Evolutionary conservation across 768 basidiomycete species (phyloP).

Genomic region (Termitomyces sp.): DNA sequence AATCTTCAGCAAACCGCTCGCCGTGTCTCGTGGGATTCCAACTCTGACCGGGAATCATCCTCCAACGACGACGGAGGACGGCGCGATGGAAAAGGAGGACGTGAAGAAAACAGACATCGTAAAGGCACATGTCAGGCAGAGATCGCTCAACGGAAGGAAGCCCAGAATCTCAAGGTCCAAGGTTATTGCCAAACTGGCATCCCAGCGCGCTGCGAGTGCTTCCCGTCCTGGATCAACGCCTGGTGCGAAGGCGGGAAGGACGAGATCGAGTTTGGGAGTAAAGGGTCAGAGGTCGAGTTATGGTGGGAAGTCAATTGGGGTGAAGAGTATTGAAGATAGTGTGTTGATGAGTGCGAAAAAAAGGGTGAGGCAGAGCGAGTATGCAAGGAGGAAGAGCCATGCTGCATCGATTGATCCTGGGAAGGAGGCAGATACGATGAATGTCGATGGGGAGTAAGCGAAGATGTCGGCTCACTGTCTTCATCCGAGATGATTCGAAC

Average conservation of each 20-base stretch:
- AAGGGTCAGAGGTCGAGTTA: constrained; percentile 34
- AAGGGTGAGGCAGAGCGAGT: constrained; percentile 72
- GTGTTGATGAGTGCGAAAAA: constrained; percentile 65
- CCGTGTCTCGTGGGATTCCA: constrained; percentile 31
- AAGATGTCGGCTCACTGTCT: too few relatives aligned
- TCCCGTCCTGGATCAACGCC: constrained; percentile 11
- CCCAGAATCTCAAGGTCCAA: constrained; percentile 79
- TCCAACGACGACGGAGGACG: constrained; percentile 1
- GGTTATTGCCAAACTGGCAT: constrained; percentile 71
- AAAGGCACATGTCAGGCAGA: constrained; percentile 11
- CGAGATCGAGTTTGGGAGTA: constrained; percentile 49
- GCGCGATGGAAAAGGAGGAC: not conserved
- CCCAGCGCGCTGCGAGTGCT: constrained; percentile 51
- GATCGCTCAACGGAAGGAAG: constrained; percentile 43
- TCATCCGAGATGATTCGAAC: not conserved
- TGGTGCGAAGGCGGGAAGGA: constrained; percentile 23
- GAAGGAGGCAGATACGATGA: constrained; percentile 2
- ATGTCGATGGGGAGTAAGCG: constrained; percentile 8
- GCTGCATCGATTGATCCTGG: constrained; percentile 12
- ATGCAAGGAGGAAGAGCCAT: constrained; percentile 51
- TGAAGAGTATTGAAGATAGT: constrained; percentile 24
- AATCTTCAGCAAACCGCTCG: constrained; percentile 53
- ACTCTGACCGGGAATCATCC: constrained; percentile 25
- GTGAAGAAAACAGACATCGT: not conserved
- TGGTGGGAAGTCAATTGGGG: constrained; percentile 24